Percentiles rank a stretch among this genome's conserved stretches.
Conservation (phyloP, 371 early-diverging fungal species). For the Actinomortierella ambigua region DNA sequence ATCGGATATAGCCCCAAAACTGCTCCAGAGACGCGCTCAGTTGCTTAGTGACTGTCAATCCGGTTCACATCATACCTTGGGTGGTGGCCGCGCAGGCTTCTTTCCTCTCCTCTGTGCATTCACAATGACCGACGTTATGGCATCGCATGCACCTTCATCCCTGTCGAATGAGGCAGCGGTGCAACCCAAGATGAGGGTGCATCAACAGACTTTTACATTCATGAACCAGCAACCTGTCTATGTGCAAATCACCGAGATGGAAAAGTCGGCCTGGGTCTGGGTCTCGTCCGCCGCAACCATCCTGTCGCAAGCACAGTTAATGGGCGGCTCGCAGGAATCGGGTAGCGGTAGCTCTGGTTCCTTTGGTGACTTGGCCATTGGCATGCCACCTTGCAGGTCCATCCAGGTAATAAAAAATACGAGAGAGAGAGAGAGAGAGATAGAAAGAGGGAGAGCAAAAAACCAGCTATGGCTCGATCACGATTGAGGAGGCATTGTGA, state of each 20-base stretch:
- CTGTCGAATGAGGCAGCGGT: no score
- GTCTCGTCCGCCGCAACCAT: slow-evolving; percentile 20
- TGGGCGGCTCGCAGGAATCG: background rate
- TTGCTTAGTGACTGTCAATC: no score
- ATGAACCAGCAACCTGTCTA: slow-evolving; percentile 35
- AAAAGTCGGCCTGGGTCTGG: slow-evolving; percentile 32
- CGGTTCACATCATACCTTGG: no score
- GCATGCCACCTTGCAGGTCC: slow-evolving; percentile 26
- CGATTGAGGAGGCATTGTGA: no score
- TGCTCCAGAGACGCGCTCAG: no score
- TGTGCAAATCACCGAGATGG: slow-evolving; percentile 25
- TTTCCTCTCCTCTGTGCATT: no score
- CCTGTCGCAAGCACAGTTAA: slow-evolving; percentile 11
- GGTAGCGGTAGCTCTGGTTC: slow-evolving; percentile 10
- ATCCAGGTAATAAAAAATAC: slow-evolving; percentile 22
- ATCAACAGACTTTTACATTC: slow-evolving; percentile 28
- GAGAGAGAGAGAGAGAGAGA: background rate
- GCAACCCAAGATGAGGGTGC: slow-evolving; percentile 14
- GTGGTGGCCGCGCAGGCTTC: no score
- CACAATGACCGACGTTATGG: no score
- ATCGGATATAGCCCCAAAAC: no score
- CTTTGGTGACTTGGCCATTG: slow-evolving; percentile 39
- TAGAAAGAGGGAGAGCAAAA: background rate
- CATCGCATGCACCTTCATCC: no score
- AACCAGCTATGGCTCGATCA: no score